phyloP scores from a whole-genome alignment of 2,329 filamentous ascomycete genomes.

The Pseudocercospora vitis region DNA sequence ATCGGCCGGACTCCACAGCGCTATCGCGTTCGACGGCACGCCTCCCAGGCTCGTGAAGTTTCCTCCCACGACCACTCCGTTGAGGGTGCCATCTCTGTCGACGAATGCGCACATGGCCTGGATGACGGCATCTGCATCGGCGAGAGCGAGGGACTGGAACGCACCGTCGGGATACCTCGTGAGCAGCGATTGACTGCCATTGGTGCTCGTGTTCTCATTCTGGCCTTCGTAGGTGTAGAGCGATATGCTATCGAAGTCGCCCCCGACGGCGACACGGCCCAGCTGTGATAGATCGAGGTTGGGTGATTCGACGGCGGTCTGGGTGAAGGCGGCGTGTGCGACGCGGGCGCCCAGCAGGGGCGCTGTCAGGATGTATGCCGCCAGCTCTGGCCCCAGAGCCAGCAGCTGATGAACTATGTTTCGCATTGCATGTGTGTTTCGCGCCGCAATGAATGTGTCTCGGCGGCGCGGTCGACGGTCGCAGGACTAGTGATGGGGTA shows the following conservation, averaged over 20 bases:
- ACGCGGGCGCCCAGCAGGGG: conserved; percentile 26
- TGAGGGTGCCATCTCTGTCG: conserved; percentile 62
- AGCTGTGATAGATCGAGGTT: conserved; percentile 77
- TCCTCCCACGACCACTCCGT: conserved; percentile 81
- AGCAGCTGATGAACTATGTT: conserved; percentile 35
- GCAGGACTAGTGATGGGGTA: conserved; percentile 6
- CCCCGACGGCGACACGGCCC: conserved; percentile 80
- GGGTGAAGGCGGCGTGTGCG: conserved; percentile 25
- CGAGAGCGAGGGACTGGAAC: conserved; percentile 71
- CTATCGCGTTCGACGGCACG: conserved; percentile 73
- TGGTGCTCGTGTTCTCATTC: conserved; percentile 64
- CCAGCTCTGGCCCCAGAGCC: conserved; percentile 39
- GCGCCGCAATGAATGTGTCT: conserved; percentile 2
- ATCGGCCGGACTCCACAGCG: conserved; percentile 74
- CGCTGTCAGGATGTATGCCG: conserved; percentile 34
- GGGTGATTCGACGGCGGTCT: conserved; percentile 54
- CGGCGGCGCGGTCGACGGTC: conserved; percentile 6
- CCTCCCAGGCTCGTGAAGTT: conserved; percentile 92
- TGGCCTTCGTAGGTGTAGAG: conserved; percentile 85
- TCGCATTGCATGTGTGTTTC: conserved; percentile 31
- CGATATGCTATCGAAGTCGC: conserved; percentile 89
- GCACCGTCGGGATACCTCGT: conserved; percentile 81
- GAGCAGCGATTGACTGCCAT: conserved; percentile 80
- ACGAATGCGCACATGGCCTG: conserved; percentile 82
- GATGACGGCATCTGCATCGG: conserved; percentile 79